Base-by-base conservation (phyloP, 2,329 filamentous ascomycete species). In the Colletotrichum phormii region DNA sequence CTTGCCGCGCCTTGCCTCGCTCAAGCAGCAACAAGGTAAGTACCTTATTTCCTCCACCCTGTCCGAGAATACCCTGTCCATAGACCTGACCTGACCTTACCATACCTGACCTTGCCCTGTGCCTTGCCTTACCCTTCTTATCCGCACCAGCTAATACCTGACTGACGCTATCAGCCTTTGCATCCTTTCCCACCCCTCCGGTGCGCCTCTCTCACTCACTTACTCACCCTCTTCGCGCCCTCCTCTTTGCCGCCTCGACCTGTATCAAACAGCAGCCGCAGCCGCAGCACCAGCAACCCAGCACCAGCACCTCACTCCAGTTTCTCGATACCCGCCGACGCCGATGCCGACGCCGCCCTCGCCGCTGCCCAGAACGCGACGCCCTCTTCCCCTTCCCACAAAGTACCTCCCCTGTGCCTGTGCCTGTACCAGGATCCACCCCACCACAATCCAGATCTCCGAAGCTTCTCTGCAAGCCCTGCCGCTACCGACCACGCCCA, bases 371-470 rank as follows among this genome's bases (percentile, higher is more conserved):
- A 74, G 72, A 64, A 74, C 72, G 68, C 72, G 69, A 67, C 68
- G 59, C 63, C 49, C 65, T 58, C 54, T 64, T 63, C 66, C 62
- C 54, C 66, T 53, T 58, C 18, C 65, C 55, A 67, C 65, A 54
- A 73, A 63, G 71, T 73, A 73, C 71, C 71, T 71, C 71, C 67
- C 71, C 71, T 73, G 71, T 65, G 71, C 71, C 55, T 70, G 67
- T 58, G 54, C 31, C 65, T 63, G 31, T 63, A 60, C 72, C 59
- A 70, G 65, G 61, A 68, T 67, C 74, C 74, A 75, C 74, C 73
- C 74, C 74, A 75, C 74, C 74, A 75, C 65, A 67, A 72, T 69
- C 63, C 64, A 74, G 74, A 75, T 75, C 72, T 75, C 72, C 69
- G 68, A 74, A 75, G 72, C 74, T 75, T 73, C 74, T 72, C 69